phyloP scores from a whole-genome alignment of 2,329 filamentous ascomycete species.

The Penicillium olsonii region DNA sequence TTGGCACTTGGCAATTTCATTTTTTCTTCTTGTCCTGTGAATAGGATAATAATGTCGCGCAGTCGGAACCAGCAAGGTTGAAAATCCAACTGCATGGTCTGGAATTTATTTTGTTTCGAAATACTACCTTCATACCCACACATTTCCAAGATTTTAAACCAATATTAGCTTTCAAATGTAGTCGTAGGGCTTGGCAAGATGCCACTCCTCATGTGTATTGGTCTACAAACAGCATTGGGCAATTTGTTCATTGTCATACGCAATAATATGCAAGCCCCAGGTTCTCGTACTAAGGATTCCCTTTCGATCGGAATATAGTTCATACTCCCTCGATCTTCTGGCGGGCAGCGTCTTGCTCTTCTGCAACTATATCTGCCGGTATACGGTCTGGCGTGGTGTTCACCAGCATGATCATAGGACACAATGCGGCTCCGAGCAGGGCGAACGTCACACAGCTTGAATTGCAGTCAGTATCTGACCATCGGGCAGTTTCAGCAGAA shows the following conservation, averaged over 20 bases:
- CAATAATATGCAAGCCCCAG: too few relatives aligned
- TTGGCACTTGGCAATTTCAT: background rate
- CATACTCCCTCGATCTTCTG: slow-evolving; percentile 8
- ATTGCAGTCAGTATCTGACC: slow-evolving; percentile 4
- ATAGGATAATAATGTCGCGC: background rate
- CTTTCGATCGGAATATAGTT: too few relatives aligned
- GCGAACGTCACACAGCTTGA: slow-evolving; percentile 42
- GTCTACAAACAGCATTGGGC: too few relatives aligned
- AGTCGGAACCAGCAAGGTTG: background rate
- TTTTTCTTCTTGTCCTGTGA: background rate
- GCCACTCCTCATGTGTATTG: too few relatives aligned
- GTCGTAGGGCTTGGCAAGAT: too few relatives aligned
- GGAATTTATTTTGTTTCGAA: background rate
- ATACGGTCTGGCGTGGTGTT: slow-evolving; percentile 44
- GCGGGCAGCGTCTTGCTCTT: slow-evolving; percentile 27
- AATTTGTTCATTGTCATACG: too few relatives aligned
- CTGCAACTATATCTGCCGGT: slow-evolving; percentile 42
- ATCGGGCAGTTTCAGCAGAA: too few relatives aligned
- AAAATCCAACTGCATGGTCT: background rate
- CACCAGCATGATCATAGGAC: slow-evolving; percentile 43
- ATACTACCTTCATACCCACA: background rate
- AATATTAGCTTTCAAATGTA: background rate
- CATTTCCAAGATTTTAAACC: too few relatives aligned
- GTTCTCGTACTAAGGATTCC: too few relatives aligned
- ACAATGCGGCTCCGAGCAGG: slow-evolving; percentile 37